Evolutionary conservation across 2,329 filamentous ascomycete species (phyloP).

Genomic region (Mycosphaerelloides madeirae): DNA sequence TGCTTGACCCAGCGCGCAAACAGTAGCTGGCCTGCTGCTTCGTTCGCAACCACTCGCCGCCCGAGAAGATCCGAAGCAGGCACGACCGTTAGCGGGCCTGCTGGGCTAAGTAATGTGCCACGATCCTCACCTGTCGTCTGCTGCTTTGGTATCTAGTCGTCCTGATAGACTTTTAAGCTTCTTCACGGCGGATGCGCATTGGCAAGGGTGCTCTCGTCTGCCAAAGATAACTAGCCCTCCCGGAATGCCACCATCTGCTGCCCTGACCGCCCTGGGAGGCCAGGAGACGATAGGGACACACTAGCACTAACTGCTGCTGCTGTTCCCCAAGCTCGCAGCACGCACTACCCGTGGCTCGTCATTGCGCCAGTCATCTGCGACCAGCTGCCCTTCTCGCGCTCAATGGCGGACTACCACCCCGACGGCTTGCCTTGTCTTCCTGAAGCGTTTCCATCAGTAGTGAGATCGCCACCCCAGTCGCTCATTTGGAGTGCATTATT

Average conservation of each 20-base stretch:
- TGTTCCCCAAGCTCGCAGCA: no score
- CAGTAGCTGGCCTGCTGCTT: no score
- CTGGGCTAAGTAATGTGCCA: no score
- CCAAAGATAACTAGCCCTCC: constrained; percentile 19
- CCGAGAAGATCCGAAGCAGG: constrained; percentile 20
- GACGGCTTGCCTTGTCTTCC: constrained; percentile 4
- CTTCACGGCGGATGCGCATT: constrained; percentile 7
- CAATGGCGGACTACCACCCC: constrained; percentile 1
- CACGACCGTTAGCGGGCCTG: no score
- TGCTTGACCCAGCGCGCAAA: no score
- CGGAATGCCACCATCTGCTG: no score
- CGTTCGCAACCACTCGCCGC: constrained; percentile 3
- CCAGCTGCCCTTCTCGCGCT: constrained; percentile 15
- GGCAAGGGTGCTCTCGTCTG: constrained; percentile 5
- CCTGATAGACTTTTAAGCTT: constrained; percentile 19
- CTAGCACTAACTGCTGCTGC: no score
- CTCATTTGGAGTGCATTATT: constrained; percentile 12
- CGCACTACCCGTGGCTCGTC: no score
- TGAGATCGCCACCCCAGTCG: constrained; percentile 18
- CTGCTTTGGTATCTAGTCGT: constrained; percentile 3
- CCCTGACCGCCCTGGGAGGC: no score
- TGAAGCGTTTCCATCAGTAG: constrained; percentile 4
- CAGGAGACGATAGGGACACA: no score
- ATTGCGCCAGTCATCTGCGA: constrained; percentile 15
- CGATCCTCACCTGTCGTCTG: no score